A percentile compares a stretch with the other conserved stretches of the same genome.
phyloP scores from a whole-genome alignment of 1,284 basidiomycete genomes.

The Exobasidium cylindrosporum region DNA sequence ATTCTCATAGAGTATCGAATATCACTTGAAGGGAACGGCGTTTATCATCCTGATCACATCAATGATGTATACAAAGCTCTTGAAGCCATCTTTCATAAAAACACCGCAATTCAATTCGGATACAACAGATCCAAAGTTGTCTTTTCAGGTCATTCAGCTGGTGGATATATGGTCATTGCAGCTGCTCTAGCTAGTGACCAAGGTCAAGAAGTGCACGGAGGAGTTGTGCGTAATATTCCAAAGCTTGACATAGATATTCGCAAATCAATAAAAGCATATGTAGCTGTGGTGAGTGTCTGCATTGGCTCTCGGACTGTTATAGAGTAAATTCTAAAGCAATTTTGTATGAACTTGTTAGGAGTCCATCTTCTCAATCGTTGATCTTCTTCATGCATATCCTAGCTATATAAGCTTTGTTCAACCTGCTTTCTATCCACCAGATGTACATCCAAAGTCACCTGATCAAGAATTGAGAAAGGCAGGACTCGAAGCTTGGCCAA shows the following conservation, averaged over 20 bases:
- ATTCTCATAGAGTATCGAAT: slow-evolving; percentile 7
- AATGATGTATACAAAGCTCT: slow-evolving; percentile 3
- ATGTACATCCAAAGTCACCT: background rate
- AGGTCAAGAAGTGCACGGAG: background rate
- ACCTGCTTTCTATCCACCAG: slow-evolving; percentile 6
- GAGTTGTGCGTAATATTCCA: background rate
- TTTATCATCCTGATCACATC: slow-evolving; percentile 6
- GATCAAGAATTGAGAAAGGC: background rate
- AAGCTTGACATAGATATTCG: background rate
- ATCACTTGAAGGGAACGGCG: background rate
- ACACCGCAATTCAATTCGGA: background rate
- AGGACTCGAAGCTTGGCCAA: background rate
- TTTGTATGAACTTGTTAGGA: background rate
- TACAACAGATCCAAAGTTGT: background rate
- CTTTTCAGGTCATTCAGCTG: slow-evolving; percentile 5
- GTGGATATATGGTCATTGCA: slow-evolving; percentile 3
- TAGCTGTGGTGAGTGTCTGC: slow-evolving; percentile 2
- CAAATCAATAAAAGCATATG: slow-evolving; percentile 5
- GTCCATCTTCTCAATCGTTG: background rate
- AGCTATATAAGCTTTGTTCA: background rate
- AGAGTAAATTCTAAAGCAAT: background rate
- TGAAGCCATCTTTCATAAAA: background rate
- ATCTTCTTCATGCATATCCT: slow-evolving; percentile 6
- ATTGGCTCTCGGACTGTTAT: background rate
- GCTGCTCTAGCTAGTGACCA: background rate